phyloP scores from a whole-genome alignment of 2,329 filamentous ascomycete genomes.

The Neofusicoccum ribis region DNA sequence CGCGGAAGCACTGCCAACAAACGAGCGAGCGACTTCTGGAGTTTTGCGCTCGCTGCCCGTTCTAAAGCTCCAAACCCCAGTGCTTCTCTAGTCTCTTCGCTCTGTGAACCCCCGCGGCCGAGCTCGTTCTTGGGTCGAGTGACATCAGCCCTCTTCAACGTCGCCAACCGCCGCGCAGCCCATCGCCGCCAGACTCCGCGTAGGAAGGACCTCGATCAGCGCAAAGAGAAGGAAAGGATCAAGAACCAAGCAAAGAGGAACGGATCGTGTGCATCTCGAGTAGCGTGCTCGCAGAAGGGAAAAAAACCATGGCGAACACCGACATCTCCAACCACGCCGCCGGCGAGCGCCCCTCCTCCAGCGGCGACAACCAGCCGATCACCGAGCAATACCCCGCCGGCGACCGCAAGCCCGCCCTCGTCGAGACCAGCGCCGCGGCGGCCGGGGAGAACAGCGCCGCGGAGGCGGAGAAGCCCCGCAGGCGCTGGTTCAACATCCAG shows the following conservation, averaged over 20 bases:
- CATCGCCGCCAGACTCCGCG: not conserved
- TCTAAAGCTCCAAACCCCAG: conserved; percentile 48
- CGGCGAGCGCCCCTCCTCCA: too few species aligned
- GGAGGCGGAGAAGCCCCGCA: not conserved
- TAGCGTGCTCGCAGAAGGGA: not conserved
- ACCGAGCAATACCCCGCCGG: not conserved
- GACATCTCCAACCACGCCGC: not conserved
- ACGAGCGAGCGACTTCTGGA: conserved; percentile 56
- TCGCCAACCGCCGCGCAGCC: not conserved
- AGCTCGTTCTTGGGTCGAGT: not conserved
- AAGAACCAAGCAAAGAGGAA: not conserved
- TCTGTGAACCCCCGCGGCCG: not conserved
- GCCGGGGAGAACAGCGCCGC: not conserved
- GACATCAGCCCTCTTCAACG: not conserved
- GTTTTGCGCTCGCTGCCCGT: conserved; percentile 56
- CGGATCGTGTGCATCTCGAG: not conserved
- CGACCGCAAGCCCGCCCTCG: not conserved
- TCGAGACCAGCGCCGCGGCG: not conserved
- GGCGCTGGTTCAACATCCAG: conserved; percentile 9
- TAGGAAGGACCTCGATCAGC: not conserved
- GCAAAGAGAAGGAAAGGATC: not conserved
- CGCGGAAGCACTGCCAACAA: not conserved
- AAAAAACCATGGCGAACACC: not conserved
- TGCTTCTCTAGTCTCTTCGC: not conserved
- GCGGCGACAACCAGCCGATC: not conserved